Conservation (phyloP, 140 eudicot species). For the Cichorium intybus region DNA sequence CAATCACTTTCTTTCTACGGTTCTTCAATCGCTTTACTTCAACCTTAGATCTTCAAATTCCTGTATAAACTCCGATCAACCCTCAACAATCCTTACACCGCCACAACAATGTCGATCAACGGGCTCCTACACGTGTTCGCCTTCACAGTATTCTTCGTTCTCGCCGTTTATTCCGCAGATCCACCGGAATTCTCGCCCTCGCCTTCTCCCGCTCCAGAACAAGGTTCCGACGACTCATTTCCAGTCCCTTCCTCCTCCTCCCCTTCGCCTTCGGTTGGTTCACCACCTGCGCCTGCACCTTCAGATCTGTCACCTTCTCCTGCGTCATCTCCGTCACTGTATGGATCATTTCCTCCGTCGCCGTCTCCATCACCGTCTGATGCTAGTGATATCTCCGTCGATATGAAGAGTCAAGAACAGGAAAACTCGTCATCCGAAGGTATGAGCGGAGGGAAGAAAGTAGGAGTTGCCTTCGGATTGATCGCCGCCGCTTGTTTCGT, state of each 20-base stretch:
- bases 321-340: background rate
- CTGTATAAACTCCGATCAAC: background rate
- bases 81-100: background rate
- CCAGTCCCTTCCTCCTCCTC: constrained; percentile 1
- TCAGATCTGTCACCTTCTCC: constrained; percentile 28
- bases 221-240: constrained; percentile 19
- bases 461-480: constrained; percentile 60
- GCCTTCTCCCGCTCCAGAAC: constrained; percentile 35
- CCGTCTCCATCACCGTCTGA: constrained; percentile 17
- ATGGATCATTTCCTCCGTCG: no score
- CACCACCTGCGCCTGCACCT: constrained; percentile 37
- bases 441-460: constrained; percentile 69
- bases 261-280: constrained; percentile 22
- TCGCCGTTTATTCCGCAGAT: constrained; percentile 17
- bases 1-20: constrained; percentile 19
- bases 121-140: constrained; percentile 6
- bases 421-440: constrained; percentile 29
- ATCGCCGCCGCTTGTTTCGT: constrained; percentile 45
- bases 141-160: constrained; percentile 17
- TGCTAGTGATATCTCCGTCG: constrained; percentile 13
- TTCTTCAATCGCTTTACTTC: constrained; percentile 25
- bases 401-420: constrained; percentile 8
- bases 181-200: constrained; percentile 32
- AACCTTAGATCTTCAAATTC: constrained; percentile 11
- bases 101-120: constrained; percentile 28